Evolutionary conservation across 768 basidiomycete species (phyloP).

Genomic region (Gloeopeniophorella convolvens): DNA sequence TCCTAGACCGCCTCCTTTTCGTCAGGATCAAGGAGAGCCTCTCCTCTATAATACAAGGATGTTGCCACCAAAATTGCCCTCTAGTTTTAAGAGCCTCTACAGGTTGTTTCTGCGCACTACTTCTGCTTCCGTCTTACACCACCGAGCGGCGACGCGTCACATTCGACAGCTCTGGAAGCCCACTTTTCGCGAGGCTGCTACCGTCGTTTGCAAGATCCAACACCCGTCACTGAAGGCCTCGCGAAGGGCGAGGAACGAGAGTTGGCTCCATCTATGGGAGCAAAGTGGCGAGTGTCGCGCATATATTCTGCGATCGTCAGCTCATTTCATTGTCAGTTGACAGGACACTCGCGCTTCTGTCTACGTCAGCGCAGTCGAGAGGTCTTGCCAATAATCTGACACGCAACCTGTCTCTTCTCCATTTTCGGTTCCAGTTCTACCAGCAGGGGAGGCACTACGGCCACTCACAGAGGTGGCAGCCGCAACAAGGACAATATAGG

Average conservation of each 20-base stretch:
- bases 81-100: conserved; percentile 16
- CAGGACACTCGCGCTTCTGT: conserved; percentile 53
- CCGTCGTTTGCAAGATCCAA: conserved; percentile 7
- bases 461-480: conserved; percentile 14
- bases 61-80: conserved; percentile 13
- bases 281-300: conserved; percentile 8
- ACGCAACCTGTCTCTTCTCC: conserved; percentile 43
- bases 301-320: background rate
- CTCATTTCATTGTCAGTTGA: conserved; percentile 43
- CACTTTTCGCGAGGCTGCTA: conserved; percentile 16
- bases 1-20: too few relatives aligned
- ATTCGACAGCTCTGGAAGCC: conserved; percentile 15
- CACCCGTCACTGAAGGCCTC: background rate
- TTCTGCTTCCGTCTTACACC: conserved; percentile 17
- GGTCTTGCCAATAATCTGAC: conserved; percentile 57
- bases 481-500: conserved; percentile 12
- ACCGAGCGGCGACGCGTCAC: conserved; percentile 8
- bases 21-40: too few relatives aligned
- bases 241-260: conserved; percentile 8
- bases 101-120: conserved; percentile 16
- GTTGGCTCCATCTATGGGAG: conserved; percentile 15
- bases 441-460: conserved; percentile 6
- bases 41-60: too few relatives aligned
- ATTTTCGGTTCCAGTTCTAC: conserved; percentile 28
- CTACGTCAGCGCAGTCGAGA: conserved; percentile 54